These are phyloP conservation scores for Hirsutella thompsonii DNA, from an alignment of 2,329 filamentous ascomycete genomes.

Conservation along the genomic window DNA sequence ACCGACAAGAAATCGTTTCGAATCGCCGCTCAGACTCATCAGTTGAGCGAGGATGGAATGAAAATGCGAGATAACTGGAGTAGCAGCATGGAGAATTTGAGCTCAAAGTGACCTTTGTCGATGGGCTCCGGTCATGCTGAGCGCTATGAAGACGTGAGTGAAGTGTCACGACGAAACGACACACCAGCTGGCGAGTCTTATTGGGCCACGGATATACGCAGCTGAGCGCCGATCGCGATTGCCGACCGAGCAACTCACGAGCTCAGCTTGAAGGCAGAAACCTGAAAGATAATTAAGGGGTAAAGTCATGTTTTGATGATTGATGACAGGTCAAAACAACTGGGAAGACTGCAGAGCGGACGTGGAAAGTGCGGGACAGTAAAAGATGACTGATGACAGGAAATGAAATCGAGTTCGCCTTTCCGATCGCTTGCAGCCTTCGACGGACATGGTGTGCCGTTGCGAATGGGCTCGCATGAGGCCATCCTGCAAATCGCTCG, in stretches of 20 bases:
- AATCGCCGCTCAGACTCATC: slow-evolving; percentile 1
- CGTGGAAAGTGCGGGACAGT: neutral
- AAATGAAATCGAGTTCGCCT: neutral
- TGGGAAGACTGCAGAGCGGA: neutral
- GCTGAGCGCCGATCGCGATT: neutral
- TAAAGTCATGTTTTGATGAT: neutral
- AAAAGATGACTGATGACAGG: neutral
- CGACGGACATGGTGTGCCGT: slow-evolving; percentile 1
- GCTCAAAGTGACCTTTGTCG: slow-evolving; percentile 4
- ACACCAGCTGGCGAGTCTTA: neutral
- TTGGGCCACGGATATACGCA: neutral
- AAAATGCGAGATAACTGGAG: neutral
- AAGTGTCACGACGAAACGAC: neutral
- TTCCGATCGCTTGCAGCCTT: slow-evolving; percentile 1
- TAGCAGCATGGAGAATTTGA: too few relatives aligned
- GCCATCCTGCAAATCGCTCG: slow-evolving; percentile 5
- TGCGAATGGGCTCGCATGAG: slow-evolving; percentile 7
- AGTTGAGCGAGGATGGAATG: neutral
- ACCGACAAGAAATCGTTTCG: slow-evolving; percentile 6
- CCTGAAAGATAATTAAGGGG: too few relatives aligned
- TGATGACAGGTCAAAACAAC: neutral
- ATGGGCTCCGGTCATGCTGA: slow-evolving; percentile 3
- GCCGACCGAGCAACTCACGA: neutral
- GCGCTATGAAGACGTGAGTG: neutral
- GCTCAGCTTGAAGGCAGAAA: neutral